Percentiles rank a stretch among this genome's conserved stretches.
Evolutionary conservation across 768 basidiomycete genomes (phyloP).

Genomic region (Leccinum subgranulosum): DNA sequence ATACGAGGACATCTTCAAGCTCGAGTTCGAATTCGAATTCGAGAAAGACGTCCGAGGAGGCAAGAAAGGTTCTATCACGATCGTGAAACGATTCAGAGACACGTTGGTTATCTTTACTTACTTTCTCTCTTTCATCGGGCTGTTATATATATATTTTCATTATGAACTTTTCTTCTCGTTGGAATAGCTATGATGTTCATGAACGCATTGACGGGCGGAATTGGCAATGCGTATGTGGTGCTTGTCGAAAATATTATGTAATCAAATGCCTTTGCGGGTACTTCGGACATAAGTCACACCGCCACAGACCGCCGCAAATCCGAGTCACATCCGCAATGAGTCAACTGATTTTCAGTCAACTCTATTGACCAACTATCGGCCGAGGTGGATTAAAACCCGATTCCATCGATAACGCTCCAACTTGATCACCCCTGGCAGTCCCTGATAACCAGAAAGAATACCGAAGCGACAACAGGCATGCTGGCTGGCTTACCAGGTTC

Average conservation of each 20-base stretch:
- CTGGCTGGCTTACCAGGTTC: too few relatives aligned
- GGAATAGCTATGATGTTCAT: not conserved
- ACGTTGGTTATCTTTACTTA: not conserved
- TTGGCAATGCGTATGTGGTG: too few relatives aligned
- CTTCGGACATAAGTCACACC: too few relatives aligned
- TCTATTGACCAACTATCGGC: not conserved
- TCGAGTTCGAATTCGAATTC: slow-evolving; percentile 32
- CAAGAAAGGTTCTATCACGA: slow-evolving; percentile 20
- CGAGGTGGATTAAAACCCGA: not conserved
- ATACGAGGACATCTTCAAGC: slow-evolving; percentile 38
- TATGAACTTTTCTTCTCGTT: not conserved
- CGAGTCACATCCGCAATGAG: not conserved
- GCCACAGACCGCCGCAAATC: too few relatives aligned
- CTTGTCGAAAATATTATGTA: too few relatives aligned
- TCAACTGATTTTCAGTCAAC: not conserved
- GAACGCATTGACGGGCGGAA: too few relatives aligned
- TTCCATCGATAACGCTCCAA: not conserved
- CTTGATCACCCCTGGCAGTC: not conserved
- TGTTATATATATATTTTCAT: slow-evolving; percentile 1
- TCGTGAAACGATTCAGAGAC: slow-evolving; percentile 4
- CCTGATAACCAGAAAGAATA: not conserved
- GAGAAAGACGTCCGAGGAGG: slow-evolving; percentile 50
- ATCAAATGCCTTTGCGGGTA: too few relatives aligned
- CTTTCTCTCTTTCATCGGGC: not conserved
- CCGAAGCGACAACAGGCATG: not conserved